Conservation (phyloP, 2,329 filamentous ascomycete species). For the Xylariaceae sp. region DNA sequence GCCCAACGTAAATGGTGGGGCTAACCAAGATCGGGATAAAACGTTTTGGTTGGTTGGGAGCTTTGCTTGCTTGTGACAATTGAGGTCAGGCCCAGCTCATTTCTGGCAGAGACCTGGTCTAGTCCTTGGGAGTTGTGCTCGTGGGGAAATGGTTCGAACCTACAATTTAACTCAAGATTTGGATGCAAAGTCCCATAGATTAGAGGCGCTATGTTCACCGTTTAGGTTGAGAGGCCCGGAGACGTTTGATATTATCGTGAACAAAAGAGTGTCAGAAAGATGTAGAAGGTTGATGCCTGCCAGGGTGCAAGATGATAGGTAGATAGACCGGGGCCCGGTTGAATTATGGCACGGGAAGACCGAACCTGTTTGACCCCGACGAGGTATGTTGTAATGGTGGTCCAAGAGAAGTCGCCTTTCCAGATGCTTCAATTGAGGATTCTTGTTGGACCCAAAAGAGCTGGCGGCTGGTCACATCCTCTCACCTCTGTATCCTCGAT, state of each 20-base stretch:
- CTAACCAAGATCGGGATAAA: constrained; percentile 6
- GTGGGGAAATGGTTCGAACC: constrained; percentile 3
- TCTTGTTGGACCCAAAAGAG: constrained; percentile 4
- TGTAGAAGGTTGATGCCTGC: not conserved
- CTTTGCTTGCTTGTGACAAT: not conserved
- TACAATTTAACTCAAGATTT: not conserved
- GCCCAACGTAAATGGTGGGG: constrained; percentile 19
- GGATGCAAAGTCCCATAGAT: not conserved
- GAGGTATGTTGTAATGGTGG: not conserved
- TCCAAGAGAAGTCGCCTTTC: not conserved
- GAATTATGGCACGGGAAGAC: constrained; percentile 5
- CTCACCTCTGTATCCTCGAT: not conserved
- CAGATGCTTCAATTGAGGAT: constrained; percentile 5
- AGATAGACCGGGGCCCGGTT: constrained; percentile 1
- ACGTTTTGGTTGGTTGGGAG: constrained; percentile 4
- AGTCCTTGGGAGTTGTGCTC: too few species aligned
- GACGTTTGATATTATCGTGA: not conserved
- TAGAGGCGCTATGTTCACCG: not conserved
- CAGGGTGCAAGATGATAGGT: not conserved
- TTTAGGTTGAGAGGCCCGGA: not conserved
- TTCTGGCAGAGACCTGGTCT: not conserved
- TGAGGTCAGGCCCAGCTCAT: constrained; percentile 8
- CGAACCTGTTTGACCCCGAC: not conserved
- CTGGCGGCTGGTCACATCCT: constrained; percentile 5
- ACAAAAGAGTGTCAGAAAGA: not conserved